Evolutionary conservation across 352 stramenopile species (phyloP), one percentile per base, ranked within the genome.

Genomic region (Globisporangium nunn): DNA sequence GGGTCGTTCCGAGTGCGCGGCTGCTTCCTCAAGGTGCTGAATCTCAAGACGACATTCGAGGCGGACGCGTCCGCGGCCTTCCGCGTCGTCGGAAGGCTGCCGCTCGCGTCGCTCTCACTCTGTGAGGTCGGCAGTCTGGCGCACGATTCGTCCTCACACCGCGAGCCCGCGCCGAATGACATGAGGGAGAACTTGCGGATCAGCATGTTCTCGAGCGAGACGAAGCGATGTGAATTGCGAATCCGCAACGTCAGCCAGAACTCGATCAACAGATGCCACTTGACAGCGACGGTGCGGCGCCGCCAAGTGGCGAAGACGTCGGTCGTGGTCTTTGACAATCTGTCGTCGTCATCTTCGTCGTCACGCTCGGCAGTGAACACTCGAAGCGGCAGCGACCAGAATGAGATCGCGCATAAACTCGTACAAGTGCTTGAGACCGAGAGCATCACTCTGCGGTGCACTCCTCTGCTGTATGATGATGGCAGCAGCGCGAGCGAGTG

Each of bases 131-230:
- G 66, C 0, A 66, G 71, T 8, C 60, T 75, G 56, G 29, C 49
- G 50, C 59, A 73, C n/a, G 35, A 7, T 2, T 43, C 37, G 37
- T 17, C 37, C 10, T 12, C 35, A 4, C 35, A 10, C 8, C 8
- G 11, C 3, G 30, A 23, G 15, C 15, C 48, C 17, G 28, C 49
- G 18, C 4, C 49, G 12, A 43, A 29, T 33, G 48, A 48, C 31
- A 54, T 29, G 7, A 29, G 33, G 41, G 47, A 53, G n/a, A 67
- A 71, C 17, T 45, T 70, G 37, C 71, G 67, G 8, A 68, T 89
- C 14, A 73, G 71, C 18, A 87, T 91, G 77, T 88, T 87, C 62
- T 59, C 67, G 29, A 85, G 70, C 35, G 81, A 91, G 58, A 83
- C 61, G 14, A 89, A 85, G 45, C 70, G 61, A 23, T 88, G 64